These are phyloP conservation scores for Ambrosia hybrid DNA, from an alignment of 140 eudicot genomes.

Conservation along the genomic window DNA sequence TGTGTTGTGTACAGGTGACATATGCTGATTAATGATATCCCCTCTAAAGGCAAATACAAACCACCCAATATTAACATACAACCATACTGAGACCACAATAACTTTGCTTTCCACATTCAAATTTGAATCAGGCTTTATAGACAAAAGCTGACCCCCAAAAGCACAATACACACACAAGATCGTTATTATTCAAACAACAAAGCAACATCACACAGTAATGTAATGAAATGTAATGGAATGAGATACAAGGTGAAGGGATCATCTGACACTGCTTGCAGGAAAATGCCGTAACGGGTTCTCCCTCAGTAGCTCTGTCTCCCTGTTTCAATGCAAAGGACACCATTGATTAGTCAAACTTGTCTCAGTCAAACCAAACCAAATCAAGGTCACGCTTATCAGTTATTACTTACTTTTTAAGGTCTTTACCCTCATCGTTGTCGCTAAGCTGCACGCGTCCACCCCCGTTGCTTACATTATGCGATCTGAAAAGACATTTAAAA, in stretches of 20 bases:
- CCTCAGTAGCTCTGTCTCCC: conserved; percentile 81
- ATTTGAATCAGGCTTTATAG: conserved; percentile 21
- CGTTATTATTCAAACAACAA: conserved; percentile 28
- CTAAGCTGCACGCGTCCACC: conserved; percentile 60
- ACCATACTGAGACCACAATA: not conserved
- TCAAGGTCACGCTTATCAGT: not conserved
- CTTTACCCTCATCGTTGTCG: conserved; percentile 45
- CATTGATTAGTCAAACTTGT: not conserved
- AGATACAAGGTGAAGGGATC: conserved; percentile 16
- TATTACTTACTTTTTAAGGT: conserved; percentile 68
- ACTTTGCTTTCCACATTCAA: not conserved
- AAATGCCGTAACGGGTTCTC: conserved; percentile 84
- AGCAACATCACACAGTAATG: conserved; percentile 13
- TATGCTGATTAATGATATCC: too few relatives aligned
- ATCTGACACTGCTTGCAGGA: conserved; percentile 69
- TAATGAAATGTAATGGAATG: not conserved
- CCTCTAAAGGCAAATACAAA: too few relatives aligned
- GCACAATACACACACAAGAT: not conserved
- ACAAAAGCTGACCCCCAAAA: conserved; percentile 21
- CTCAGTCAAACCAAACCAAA: not conserved
- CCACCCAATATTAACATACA: too few relatives aligned
- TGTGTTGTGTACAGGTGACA: too few relatives aligned
- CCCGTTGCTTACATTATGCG: conserved; percentile 31
- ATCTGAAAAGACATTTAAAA: conserved; percentile 34
- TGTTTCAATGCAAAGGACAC: conserved; percentile 23